Evolutionary conservation across 495 filamentous ascomycete genomes (phyloP).

Genomic region (Ramalina peruviana): DNA sequence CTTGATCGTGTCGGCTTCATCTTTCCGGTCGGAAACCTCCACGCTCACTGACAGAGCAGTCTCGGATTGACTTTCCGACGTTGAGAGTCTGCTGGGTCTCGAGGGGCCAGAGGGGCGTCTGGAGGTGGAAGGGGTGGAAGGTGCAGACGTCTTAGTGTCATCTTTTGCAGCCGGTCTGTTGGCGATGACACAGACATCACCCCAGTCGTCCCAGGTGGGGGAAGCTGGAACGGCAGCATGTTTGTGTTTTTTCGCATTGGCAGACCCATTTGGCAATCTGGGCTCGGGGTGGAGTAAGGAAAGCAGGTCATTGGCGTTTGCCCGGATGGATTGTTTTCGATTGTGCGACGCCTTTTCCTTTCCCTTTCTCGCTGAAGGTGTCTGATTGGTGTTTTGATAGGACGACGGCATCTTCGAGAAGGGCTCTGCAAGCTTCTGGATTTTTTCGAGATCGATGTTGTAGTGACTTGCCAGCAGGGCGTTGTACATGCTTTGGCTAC

Average conservation of each 20-base stretch:
- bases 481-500: slow-evolving; percentile 49
- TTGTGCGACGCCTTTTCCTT: slow-evolving; percentile 51
- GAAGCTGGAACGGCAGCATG: slow-evolving; percentile 17
- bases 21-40: slow-evolving; percentile 21
- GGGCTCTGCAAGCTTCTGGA: slow-evolving; percentile 68
- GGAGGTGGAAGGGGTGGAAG: slow-evolving; percentile 39
- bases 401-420: slow-evolving; percentile 53
- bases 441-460: slow-evolving; percentile 81
- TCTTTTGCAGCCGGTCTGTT: slow-evolving; percentile 32
- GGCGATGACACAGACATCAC: slow-evolving; percentile 48
- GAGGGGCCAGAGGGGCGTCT: slow-evolving; percentile 23
- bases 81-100: slow-evolving; percentile 30
- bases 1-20: slow-evolving; percentile 42
- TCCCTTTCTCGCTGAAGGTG: slow-evolving; percentile 41
- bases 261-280: slow-evolving; percentile 28
- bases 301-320: slow-evolving; percentile 66
- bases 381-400: slow-evolving; percentile 25
- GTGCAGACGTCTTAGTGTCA: slow-evolving; percentile 16
- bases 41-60: slow-evolving; percentile 19
- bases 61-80: slow-evolving; percentile 35
- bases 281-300: slow-evolving; percentile 47
- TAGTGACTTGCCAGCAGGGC: slow-evolving; percentile 74
- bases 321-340: slow-evolving; percentile 14
- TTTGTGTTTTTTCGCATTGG: slow-evolving; percentile 18
- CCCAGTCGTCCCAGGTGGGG: slow-evolving; percentile 52